phyloP scores from a whole-genome alignment of 345 rosid genomes.

The Xanthoceras sorbifolium region DNA sequence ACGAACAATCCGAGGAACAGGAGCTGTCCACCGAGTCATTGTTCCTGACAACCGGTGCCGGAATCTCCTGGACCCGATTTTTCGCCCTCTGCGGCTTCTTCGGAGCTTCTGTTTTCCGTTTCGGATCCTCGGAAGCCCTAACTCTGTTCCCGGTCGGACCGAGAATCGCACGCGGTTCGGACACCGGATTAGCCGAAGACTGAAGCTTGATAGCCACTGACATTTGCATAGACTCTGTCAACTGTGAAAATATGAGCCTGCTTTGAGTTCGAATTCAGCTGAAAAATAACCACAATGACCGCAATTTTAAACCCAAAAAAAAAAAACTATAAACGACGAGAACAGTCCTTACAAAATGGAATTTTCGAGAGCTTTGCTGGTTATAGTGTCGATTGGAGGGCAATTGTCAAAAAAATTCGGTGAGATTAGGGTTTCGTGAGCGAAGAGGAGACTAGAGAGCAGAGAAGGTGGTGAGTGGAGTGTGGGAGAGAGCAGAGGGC shows the following conservation, averaged over 20 bases:
- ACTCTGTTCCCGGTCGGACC: slow-evolving; percentile 74
- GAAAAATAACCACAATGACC: not conserved
- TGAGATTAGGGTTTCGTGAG: slow-evolving; percentile 15
- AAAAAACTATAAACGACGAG: not conserved
- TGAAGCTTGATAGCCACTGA: slow-evolving; percentile 48
- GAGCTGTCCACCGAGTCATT: slow-evolving; percentile 57
- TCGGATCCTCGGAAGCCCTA: slow-evolving; percentile 43
- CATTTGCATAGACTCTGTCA: slow-evolving; percentile 26
- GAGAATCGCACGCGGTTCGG: slow-evolving; percentile 61
- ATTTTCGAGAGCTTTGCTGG: slow-evolving; percentile 2
- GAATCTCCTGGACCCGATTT: slow-evolving; percentile 37
- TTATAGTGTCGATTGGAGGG: slow-evolving; percentile 30
- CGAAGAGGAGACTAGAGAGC: slow-evolving; percentile 9
- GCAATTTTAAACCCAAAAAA: not conserved
- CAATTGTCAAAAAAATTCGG: slow-evolving; percentile 19
- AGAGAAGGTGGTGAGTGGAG: slow-evolving; percentile 23
- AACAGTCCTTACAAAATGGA: not conserved
- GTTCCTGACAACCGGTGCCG: slow-evolving; percentile 42
- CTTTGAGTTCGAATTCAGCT: slow-evolving; percentile 17
- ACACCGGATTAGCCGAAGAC: slow-evolving; percentile 36
- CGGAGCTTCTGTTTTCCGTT: slow-evolving; percentile 42
- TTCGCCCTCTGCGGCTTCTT: slow-evolving; percentile 44
- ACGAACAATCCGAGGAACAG: slow-evolving; percentile 57
- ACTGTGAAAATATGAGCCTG: not conserved
- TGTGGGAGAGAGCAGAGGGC: slow-evolving; percentile 26